Percentiles rank a stretch among this genome's conserved stretches.
Evolutionary conservation across 202 grass and related monocot species (phyloP).

Genomic region (Bolboschoenoplectus hybrid): DNA sequence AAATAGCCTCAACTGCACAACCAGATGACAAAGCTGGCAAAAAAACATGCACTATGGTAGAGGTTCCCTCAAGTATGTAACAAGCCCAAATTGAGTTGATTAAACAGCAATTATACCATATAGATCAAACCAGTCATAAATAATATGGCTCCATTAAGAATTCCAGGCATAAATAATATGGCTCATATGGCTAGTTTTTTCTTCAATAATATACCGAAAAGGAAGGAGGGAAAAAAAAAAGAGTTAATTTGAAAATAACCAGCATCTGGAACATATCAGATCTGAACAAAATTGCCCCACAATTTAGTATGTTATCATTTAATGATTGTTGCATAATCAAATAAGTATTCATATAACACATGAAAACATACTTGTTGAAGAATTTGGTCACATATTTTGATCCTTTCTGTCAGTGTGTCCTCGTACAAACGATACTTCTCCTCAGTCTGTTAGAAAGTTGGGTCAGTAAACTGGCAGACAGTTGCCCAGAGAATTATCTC

Average conservation of each 20-base stretch:
- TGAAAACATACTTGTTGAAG: conserved; percentile 77
- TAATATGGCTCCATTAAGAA: not conserved
- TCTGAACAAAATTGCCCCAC: not conserved
- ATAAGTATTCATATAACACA: not conserved
- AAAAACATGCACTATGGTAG: not conserved
- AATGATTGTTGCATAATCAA: not conserved
- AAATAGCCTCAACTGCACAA: not conserved
- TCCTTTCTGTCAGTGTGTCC: conserved; percentile 70
- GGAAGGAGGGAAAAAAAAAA: not conserved
- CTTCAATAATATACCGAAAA: conserved; percentile 19
- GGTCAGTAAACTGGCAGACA: conserved; percentile 31
- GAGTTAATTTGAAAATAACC: not conserved
- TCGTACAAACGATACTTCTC: conserved; percentile 96
- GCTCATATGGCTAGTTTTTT: not conserved
- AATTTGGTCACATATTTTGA: conserved; percentile 86
- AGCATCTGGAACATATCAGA: not conserved
- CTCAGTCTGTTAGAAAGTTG: conserved; percentile 66
- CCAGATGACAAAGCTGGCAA: not conserved
- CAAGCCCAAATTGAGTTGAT: not conserved
- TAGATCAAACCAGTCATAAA: not conserved
- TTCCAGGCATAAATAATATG: not conserved
- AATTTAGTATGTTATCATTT: not conserved
- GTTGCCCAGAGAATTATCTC: conserved; percentile 17
- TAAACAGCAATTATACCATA: not conserved
- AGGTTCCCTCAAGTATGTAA: conserved; percentile 13